Evolutionary conservation across 2,329 filamentous ascomycete species (phyloP), one percentile per base, ranked within the genome.

Genomic region (Fusarium sulawesiense): DNA sequence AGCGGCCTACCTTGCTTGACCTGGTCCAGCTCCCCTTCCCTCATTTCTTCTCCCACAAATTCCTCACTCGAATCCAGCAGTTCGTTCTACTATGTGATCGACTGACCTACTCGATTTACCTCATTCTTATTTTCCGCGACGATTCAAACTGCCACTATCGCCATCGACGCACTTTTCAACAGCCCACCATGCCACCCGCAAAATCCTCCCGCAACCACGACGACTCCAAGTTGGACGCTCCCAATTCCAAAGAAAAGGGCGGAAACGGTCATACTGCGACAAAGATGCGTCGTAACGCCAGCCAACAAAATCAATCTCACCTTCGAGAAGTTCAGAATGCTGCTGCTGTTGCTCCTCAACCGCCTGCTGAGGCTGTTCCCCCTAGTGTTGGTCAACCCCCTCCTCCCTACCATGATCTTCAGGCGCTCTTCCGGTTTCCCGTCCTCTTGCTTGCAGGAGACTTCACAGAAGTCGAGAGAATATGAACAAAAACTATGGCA

Each of bases 241-340:
- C 77, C 60, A 74, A 75, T 60, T 48, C 73, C n/a, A 84, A 86
- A 73, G 83, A 86, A 63, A 85, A 85, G 76, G 81, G 79, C 64
- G 79, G 79, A 54, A 76, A 77, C 59, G 80, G 81, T 18, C 78
- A 82, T 56, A 75, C 82, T 18, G 85, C 85, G 56, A 82, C 84
- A 64, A 89, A 89, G 77, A 83, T 87, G 79, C 86, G 86, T 56
- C 84, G 87, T 40, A 84, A 83, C 18, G 86, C 83, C 58, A 88
- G 85, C 76, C 85, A 85, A 58, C 82, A 82, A 14, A 85, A 84
- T 44, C 81, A 83, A 20, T 83, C 79, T 32, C 78, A 84, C 41
- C 76, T 82, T 54, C 82, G 82, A 73, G 84, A 87, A 49, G 80
- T 79, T 47, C 78, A 79, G 65, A 83, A 79, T 65, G 83, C 79